Conservation (phyloP, 345 rosid genomes). For the Syzygium oleosum region DNA sequence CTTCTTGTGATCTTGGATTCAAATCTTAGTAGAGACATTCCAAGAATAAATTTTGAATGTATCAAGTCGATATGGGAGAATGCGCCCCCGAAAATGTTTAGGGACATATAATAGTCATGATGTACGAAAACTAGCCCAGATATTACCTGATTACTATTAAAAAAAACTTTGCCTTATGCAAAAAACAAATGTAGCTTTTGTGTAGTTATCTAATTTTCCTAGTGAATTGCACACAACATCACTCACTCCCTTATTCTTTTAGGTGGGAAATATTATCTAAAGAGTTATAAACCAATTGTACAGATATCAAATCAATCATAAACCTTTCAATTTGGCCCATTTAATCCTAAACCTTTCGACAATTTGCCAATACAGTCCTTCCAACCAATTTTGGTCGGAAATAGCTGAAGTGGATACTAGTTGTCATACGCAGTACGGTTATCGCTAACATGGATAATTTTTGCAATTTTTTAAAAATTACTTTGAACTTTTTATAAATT, state of each 20-base stretch:
- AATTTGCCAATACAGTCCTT: neutral
- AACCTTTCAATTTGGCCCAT: neutral
- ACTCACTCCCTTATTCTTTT: neutral
- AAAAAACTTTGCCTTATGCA: neutral
- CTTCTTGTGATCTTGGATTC: neutral
- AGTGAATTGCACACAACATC: neutral
- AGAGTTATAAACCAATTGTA: neutral
- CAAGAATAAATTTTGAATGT: neutral
- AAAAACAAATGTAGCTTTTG: neutral
- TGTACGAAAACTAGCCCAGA: neutral
- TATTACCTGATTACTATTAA: neutral
- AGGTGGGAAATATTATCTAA: neutral
- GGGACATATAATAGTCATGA: neutral
- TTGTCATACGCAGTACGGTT: neutral
- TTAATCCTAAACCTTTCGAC: neutral
- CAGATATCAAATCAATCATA: neutral
- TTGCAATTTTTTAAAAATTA: neutral
- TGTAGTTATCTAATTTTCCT: neutral
- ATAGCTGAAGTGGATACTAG: fast-evolving
- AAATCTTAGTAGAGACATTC: neutral
- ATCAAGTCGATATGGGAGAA: neutral
- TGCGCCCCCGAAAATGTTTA: neutral
- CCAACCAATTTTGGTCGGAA: neutral
- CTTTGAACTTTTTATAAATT: neutral
- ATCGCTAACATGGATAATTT: fast-evolving